phyloP scores from a whole-genome alignment of 2,329 filamentous ascomycete species.

The Aaosphaeria pasadenensis region DNA sequence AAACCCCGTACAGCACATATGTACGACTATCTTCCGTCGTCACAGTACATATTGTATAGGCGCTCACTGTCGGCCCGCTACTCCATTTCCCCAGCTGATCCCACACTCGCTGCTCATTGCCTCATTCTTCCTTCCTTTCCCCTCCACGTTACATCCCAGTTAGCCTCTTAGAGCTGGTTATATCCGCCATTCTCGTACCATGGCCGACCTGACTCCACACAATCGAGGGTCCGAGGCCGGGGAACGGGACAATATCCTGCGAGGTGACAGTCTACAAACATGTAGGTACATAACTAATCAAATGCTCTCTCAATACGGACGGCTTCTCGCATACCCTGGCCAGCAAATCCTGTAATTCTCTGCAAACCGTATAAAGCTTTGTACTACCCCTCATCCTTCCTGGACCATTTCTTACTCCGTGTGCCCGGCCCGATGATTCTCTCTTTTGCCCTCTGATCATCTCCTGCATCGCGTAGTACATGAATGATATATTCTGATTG shows the following conservation, averaged over 20 bases:
- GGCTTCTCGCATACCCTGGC: slow-evolving; percentile 4
- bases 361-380: slow-evolving; percentile 2
- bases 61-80: background rate
- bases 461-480: background rate
- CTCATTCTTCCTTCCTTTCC: background rate
- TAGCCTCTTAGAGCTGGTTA: background rate
- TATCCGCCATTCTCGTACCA: background rate
- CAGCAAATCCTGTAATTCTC: background rate
- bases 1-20: background rate
- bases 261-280: background rate
- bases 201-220: background rate
- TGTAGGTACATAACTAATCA: slow-evolving; percentile 12
- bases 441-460: background rate
- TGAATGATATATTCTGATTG: background rate
- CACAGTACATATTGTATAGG: too few species aligned
- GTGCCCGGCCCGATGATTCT: background rate
- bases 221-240: background rate
- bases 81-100: background rate
- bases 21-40: too few species aligned
- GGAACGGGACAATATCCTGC: slow-evolving; percentile 10
- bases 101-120: slow-evolving; percentile 3
- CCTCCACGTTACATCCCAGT: background rate
- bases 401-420: background rate
- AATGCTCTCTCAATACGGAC: slow-evolving; percentile 3
- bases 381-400: slow-evolving; percentile 4